Evolutionary conservation across 805 yeast species (phyloP), one percentile per base, ranked within the genome.

Genomic region (Wickerhamiella lipophila): DNA sequence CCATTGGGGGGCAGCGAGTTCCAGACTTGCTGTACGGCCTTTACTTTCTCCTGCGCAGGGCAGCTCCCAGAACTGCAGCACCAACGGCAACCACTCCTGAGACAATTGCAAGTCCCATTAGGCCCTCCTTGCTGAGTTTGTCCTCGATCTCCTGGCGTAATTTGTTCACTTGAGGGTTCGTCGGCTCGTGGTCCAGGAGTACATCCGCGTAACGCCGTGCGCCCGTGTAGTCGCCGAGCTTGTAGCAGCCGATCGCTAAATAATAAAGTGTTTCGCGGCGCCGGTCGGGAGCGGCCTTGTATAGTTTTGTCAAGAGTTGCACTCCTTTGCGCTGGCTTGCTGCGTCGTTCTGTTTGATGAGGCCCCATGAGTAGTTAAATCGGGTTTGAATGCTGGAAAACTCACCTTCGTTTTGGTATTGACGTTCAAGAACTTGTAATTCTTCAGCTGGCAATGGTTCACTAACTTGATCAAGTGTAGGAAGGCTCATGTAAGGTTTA

Each of bases 341-440:
- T 19, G 71, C 69, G 45, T 72, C 70, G 46, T 64, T 61, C 1
- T 94, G 79, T 63, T 86, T 88, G 53, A 94, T 76, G 46, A 92
- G 69, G 3, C 94, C 98, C 98, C 99, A 92, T 0, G 96, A 94
- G 58, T 83, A 84, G 65, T 94, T 92, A 73, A 92, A 92, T 50
- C 79, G 76, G 2, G 96, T 81, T 63, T 87, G 96, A 0, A 83
- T 73, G 0, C 88, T 73, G 0, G 85, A 87, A 35, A 74, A 69
- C 4, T 92, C 94, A 27, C 83, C 79, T 62, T 92, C 97, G 1
- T 81, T 70, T 23, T 78, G 75, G 36, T 84, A 86, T 58, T 86
- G 95, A 56, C 78, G 75, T 54, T 77, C 79, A 26, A 92, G 73
- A 0, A 87, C 74, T 13, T 77, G 80, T 38, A 92, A 71, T 58